Base-by-base conservation (phyloP, 345 rosid species). In the Lumnitzera racemosa region DNA sequence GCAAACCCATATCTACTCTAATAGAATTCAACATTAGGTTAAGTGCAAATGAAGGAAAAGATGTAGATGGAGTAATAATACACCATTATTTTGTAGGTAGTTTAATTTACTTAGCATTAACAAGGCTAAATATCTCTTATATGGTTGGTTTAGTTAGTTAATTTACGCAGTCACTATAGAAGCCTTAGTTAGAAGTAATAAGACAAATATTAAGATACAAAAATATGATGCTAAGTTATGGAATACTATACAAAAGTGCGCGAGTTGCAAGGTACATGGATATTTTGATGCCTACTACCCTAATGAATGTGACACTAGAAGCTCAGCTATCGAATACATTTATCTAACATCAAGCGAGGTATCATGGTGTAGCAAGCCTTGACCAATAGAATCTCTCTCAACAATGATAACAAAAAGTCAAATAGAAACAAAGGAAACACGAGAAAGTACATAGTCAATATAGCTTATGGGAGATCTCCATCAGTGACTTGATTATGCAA, bases 311-410 rank as follows among this genome's bases (percentile, higher is more conserved):
- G 36, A 29, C 36, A 29, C 36, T 29, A 29, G 7, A 29, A 29
- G 7, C 3, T 29, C 3, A 29, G 1, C 36, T 29, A 29, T 29
- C 7, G 2, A 6, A 29, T 29, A 29, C 7, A 6, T 20, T 20
- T 6, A 29, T 29, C 7, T n/a, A 59, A 20, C 1, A 0, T 46
- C 27, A 0, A 16, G 53, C 25, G 51, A 1, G 41, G 43, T 58
- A 36, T 66, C 63, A 41, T 58, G 52, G 63, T 57, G 69, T 2
- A 51, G 47, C 25, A 59, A 59, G 5, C 51, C 47, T 15, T 59
- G 46, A n/a, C 59, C 27, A 2, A 52, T 20, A 20, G 20, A 20
- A 20, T 20, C 20, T 20, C 20, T 20, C 20, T 20, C 20, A 20
- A 20, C 20, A 1, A 20, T 20, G 1, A 20, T 20, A 20, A 1